Evolutionary conservation across 768 basidiomycete species (phyloP).

Genomic region (Pleurotus eryngii): DNA sequence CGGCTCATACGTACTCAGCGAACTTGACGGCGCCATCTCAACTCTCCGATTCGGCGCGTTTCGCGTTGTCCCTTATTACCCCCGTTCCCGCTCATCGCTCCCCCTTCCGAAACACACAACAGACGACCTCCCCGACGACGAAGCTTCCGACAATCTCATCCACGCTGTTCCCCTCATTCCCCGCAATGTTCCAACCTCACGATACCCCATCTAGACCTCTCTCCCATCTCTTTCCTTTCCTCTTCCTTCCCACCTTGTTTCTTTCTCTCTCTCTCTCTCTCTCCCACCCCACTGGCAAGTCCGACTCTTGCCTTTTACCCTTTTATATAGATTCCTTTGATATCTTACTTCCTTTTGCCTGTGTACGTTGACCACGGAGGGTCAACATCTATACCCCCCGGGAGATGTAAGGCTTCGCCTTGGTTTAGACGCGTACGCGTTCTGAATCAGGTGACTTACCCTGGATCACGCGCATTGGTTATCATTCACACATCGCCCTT

Average conservation of each 20-base stretch:
- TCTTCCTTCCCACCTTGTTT: not conserved
- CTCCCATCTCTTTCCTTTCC: not conserved
- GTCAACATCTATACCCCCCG: not conserved
- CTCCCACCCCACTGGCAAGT: not conserved
- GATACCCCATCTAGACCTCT: not conserved
- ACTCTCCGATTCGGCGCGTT: constrained; percentile 10
- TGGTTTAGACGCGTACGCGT: not conserved
- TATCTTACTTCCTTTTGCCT: not conserved
- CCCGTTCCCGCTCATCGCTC: not conserved
- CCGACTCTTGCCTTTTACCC: no score
- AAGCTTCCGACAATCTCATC: not conserved
- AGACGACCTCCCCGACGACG: not conserved
- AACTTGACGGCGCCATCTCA: constrained; percentile 11
- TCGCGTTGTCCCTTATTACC: constrained; percentile 12
- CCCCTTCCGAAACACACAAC: not conserved
- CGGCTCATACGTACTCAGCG: constrained; percentile 11
- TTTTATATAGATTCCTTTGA: no score
- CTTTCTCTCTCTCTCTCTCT: not conserved
- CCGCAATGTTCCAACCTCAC: not conserved
- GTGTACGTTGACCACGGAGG: not conserved
- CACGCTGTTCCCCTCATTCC: not conserved
- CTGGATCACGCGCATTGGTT: not conserved
- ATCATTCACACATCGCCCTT: no score
- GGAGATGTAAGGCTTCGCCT: not conserved
- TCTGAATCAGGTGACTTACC: not conserved